phyloP scores from a whole-genome alignment of 331 rosid species.

The Stylosanthes scabra region DNA sequence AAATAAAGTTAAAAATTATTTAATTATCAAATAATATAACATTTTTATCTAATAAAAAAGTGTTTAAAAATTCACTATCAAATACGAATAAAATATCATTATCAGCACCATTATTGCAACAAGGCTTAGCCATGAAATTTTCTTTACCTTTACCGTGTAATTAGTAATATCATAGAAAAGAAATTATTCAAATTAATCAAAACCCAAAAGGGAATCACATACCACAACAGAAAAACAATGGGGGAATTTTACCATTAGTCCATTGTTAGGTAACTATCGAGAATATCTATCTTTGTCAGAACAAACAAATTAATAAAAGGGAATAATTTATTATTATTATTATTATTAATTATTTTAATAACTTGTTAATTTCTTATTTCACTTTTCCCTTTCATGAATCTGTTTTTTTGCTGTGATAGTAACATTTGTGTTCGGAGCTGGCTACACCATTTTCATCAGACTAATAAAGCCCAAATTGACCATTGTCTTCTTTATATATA shows the following conservation, averaged over 20 bases:
- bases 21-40: too few relatives aligned
- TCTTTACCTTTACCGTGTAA: slow-evolving; percentile 34
- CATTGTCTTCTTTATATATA: background rate
- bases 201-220: slow-evolving; percentile 33
- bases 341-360: too few relatives aligned
- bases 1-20: too few relatives aligned
- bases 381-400: slow-evolving; percentile 37
- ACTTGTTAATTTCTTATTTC: slow-evolving; percentile 9
- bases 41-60: too few relatives aligned
- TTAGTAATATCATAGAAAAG: slow-evolving; percentile 28
- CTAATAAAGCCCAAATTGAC: slow-evolving; percentile 9
- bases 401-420: slow-evolving; percentile 26
- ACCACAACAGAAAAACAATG: too few relatives aligned
- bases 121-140: slow-evolving; percentile 31
- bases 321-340: slow-evolving; percentile 22
- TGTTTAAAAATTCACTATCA: too few relatives aligned
- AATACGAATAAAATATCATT: slow-evolving; percentile 10
- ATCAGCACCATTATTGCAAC: background rate
- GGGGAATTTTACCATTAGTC: slow-evolving; percentile 29
- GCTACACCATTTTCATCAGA: slow-evolving; percentile 25
- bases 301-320: slow-evolving; percentile 19
- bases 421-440: slow-evolving; percentile 35
- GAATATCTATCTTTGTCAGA: slow-evolving; percentile 42
- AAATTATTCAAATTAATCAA: slow-evolving; percentile 20
- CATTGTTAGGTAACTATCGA: slow-evolving; percentile 32